Evolutionary conservation across 2,329 filamentous ascomycete species (phyloP).

Genomic region (Cladophialophora carrionii): DNA sequence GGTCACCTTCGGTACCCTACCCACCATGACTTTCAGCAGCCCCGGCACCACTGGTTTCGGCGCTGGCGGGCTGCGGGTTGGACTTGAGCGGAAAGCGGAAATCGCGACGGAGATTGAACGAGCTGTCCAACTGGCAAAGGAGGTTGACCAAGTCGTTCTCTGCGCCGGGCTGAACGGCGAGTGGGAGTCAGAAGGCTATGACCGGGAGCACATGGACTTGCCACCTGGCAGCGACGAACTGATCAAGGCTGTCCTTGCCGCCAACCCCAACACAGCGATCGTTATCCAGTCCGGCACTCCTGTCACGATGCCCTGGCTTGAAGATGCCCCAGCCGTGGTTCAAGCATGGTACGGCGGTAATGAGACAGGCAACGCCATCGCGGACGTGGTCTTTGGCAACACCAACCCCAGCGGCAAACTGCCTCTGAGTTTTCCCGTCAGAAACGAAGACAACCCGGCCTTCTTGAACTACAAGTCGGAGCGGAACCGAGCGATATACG

Average conservation of each 20-base stretch:
- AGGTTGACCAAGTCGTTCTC: conserved; percentile 75
- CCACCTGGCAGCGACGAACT: conserved; percentile 57
- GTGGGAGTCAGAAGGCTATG: conserved; percentile 77
- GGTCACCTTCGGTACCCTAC: conserved; percentile 64
- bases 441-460: conserved; percentile 70
- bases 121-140: conserved; percentile 68
- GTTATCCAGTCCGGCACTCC: conserved; percentile 79
- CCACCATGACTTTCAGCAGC: conserved; percentile 60
- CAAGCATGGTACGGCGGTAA: conserved; percentile 90
- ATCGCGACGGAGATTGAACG: conserved; percentile 63
- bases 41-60: conserved; percentile 56
- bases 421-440: conserved; percentile 71
- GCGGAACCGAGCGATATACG: conserved; percentile 72
- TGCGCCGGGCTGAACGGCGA: conserved; percentile 78
- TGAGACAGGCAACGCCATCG: conserved; percentile 79
- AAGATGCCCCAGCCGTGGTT: conserved; percentile 60
- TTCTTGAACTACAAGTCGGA: conserved; percentile 75
- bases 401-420: conserved; percentile 76
- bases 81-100: conserved; percentile 63
- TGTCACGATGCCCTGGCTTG: conserved; percentile 55
- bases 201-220: conserved; percentile 61
- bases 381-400: conserved; percentile 74
- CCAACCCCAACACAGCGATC: conserved; percentile 70
- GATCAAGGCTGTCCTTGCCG: conserved; percentile 66
- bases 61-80: conserved; percentile 64